Conservation (phyloP, 805 yeast species). For the Komagataella pastoris region DNA sequence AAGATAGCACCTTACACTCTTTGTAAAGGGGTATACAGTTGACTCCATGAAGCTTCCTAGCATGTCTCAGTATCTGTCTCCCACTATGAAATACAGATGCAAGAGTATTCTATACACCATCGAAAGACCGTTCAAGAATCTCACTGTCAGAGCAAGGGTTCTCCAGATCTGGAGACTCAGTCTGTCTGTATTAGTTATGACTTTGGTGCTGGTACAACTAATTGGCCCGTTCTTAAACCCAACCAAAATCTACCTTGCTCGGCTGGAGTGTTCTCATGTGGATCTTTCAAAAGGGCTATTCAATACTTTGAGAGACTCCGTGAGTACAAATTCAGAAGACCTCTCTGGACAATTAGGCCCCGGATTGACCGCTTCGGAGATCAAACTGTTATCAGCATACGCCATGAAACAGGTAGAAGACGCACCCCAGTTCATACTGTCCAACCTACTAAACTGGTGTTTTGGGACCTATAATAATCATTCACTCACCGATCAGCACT, state of each 20-base stretch:
- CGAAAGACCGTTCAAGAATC: conserved; percentile 13
- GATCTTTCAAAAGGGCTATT: conserved; percentile 43
- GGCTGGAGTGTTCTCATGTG: conserved; percentile 35
- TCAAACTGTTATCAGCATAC: conserved; percentile 28
- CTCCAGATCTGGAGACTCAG: conserved; percentile 10
- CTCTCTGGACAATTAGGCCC: conserved; percentile 8
- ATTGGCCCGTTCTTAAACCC: conserved; percentile 4
- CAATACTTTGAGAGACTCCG: conserved; percentile 20
- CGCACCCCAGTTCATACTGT: conserved; percentile 34
- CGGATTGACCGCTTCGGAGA: conserved; percentile 32
- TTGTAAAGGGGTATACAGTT: not conserved
- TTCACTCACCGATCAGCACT: conserved; percentile 3
- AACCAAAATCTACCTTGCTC: conserved; percentile 11
- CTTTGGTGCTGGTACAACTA: conserved; percentile 4
- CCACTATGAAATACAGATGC: not conserved
- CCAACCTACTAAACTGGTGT: conserved; percentile 31
- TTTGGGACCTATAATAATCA: conserved; percentile 21
- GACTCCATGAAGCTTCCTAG: not conserved
- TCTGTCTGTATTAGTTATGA: conserved; percentile 3
- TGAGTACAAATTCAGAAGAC: conserved; percentile 8
- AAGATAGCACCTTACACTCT: not conserved
- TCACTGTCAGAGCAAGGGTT: conserved; percentile 12
- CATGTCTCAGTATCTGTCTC: not conserved
- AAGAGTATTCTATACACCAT: not conserved
- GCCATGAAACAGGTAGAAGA: conserved; percentile 28